phyloP scores from a whole-genome alignment of 257 asterid genomes.

The Fraxinus excelsior region DNA sequence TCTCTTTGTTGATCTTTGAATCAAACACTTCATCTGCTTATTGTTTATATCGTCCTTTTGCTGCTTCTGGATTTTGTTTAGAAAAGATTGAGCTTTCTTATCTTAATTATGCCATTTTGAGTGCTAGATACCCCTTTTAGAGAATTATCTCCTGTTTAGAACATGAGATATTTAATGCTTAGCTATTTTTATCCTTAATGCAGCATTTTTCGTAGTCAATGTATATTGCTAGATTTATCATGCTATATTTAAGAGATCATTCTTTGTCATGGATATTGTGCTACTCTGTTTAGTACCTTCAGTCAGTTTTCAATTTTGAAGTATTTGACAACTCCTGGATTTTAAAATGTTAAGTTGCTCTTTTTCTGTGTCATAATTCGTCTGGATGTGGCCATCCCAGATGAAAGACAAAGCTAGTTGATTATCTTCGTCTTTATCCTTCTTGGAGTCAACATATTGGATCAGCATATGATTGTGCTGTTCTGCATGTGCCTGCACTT shows the following conservation, averaged over 20 bases:
- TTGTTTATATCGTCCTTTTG: slow-evolving; percentile 19
- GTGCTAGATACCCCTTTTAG: not conserved
- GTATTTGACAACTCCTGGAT: slow-evolving; percentile 7
- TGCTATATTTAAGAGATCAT: not conserved
- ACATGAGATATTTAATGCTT: not conserved
- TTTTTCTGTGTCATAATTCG: slow-evolving; percentile 9
- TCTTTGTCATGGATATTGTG: slow-evolving; percentile 12
- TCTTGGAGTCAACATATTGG: not conserved
- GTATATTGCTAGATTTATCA: not conserved
- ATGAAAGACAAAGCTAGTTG: slow-evolving; percentile 19
- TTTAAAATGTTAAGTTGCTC: slow-evolving; percentile 15
- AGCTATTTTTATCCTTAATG: slow-evolving; percentile 8
- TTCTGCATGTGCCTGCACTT: slow-evolving; percentile 16
- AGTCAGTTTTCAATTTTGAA: slow-evolving; percentile 6
- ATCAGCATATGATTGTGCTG: not conserved
- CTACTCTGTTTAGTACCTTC: slow-evolving; percentile 13
- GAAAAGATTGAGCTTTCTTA: not conserved
- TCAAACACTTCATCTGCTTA: slow-evolving; percentile 18
- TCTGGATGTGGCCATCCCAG: slow-evolving; percentile 22
- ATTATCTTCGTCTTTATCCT: slow-evolving; percentile 21
- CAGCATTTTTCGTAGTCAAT: not conserved
- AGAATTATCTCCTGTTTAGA: not conserved
- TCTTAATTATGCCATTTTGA: not conserved
- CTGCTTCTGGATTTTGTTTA: not conserved
- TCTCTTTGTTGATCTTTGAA: slow-evolving; percentile 30